These are phyloP conservation scores for Hibiscus mutabilis DNA, from an alignment of 345 rosid species.

Conservation along the genomic window DNA sequence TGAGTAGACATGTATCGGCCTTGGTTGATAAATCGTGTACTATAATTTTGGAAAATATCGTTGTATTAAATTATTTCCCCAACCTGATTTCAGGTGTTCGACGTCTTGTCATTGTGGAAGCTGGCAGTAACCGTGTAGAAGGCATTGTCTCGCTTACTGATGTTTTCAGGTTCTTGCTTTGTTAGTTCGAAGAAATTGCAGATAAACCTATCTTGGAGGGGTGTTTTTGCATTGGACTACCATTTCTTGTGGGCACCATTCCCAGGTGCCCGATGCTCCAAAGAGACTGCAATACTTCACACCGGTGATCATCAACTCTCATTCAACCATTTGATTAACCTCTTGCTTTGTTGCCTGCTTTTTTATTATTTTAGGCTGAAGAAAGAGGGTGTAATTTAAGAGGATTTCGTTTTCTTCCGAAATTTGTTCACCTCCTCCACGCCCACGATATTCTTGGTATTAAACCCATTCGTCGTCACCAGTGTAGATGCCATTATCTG, in stretches of 20 bases:
- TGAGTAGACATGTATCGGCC: not conserved
- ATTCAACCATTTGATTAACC: constrained; percentile 25
- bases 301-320: constrained; percentile 10
- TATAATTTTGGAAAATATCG: not conserved
- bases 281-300: constrained; percentile 5
- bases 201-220: constrained; percentile 10
- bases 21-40: not conserved
- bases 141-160: constrained; percentile 61
- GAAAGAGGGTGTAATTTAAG: constrained; percentile 31
- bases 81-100: constrained; percentile 44
- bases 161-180: constrained; percentile 54
- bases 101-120: constrained; percentile 65
- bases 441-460: not conserved
- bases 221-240: constrained; percentile 6
- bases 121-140: constrained; percentile 78
- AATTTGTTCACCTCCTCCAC: constrained; percentile 22
- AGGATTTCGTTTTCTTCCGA: constrained; percentile 6
- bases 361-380: constrained; percentile 33
- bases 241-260: constrained; percentile 17
- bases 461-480: not conserved
- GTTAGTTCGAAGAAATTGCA: constrained; percentile 23
- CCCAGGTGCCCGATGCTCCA: constrained; percentile 4
- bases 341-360: constrained; percentile 27
- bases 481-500: constrained; percentile 20
- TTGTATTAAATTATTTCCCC: not conserved